Base-by-base conservation (phyloP, 208 protist species). In the Acanthamoeba castellanii region DNA sequence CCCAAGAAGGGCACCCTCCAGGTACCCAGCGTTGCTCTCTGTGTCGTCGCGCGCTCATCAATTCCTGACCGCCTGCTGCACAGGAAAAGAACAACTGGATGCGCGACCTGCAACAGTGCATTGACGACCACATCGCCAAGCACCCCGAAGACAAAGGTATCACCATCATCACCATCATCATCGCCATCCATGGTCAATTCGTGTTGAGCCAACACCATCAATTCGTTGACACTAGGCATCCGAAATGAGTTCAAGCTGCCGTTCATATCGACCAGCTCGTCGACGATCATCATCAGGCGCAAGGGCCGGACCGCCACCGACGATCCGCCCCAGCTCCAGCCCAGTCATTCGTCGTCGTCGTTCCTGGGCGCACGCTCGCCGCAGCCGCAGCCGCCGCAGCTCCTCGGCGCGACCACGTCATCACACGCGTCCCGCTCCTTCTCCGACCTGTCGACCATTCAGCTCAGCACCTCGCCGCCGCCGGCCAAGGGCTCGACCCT, bases 61-160 rank as follows among this genome's bases (percentile, higher is more conserved):
- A 42, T 42, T 42, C 37, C 37, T 8, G n/a, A 50, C 9, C 45
- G 27, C 18, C 72, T n/a, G 22, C 64, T 70, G 27, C 22, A 32
- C 32, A 74, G 85, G 59, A 66, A 25, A 66, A 92, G 25, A 34
- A 37, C 34, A 47, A 52, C 7, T 92, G 85, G 85, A 70, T 92
- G 85, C 30, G 45, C 6, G 85, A 92, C n/a, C 32, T 92, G 4
- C 85, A 92, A 6, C 52, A 92, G 34, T 92, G 85, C 42, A 45
- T 92, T 5, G 61, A 66, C 45, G 85, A 92, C 11, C 32, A 92
- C 85, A 34, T 55, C 27, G 57, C 13, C 52, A 27, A 32, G 22
- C 61, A 92, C 32, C 85, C 85, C 20, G 85, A 92, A 42, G 18
- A 45, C 57, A 92, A 92, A 70, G 85, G 85, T 92, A 11, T 78